Evolutionary conservation across 306 rosid genomes (phyloP), one percentile per base, ranked within the genome.

Genomic region (Calophaca sinica): DNA sequence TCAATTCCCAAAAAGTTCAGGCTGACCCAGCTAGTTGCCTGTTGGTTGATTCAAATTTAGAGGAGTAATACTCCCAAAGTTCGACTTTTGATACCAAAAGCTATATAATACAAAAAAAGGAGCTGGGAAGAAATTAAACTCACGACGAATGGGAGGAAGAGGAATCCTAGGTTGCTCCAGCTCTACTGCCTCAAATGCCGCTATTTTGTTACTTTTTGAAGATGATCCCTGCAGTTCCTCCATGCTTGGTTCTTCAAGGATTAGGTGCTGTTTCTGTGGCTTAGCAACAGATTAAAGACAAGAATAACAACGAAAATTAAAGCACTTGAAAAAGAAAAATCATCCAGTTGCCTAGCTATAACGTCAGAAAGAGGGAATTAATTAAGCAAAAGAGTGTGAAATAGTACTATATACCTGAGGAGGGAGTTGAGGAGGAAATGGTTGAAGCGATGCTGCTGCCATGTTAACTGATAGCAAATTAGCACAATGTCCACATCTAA

Each of bases 401-500:
- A 36, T 12, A 48, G 2, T 20, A 2, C 11, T 31, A 9, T 2
- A 70, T 36, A 85, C 87, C 87, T 83, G 96, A 65, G 89, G 96
- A 65, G 88, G 84, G 52, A 77, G 86, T 66, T 77, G 93, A 64
- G 83, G 79, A 79, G 93, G 85, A 74, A 78, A 51, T 5, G 90
- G 36, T 80, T 86, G 98, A 79, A 86, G 80, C 11, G 96, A 88
- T 36, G 89, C 84, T 36, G 89, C 84, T 53, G 84, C 88, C 86
- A 90, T 78, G 77, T 91, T 90, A 50, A 92, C 97, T 52, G 99
- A 86, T 58, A 94, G 83, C 81, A 94, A 82, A 92, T 94, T 92
- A 38, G 89, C 86, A 75, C 99, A 94, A 70, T 94, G 97, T 38
- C 99, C 99, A 59, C 99, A 94, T 86, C 99, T 90, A 68, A 94